Percentiles rank a stretch among this genome's conserved stretches.
Conservation (phyloP, 2,329 filamentous ascomycete genomes). For the Botrytis medusae region DNA sequence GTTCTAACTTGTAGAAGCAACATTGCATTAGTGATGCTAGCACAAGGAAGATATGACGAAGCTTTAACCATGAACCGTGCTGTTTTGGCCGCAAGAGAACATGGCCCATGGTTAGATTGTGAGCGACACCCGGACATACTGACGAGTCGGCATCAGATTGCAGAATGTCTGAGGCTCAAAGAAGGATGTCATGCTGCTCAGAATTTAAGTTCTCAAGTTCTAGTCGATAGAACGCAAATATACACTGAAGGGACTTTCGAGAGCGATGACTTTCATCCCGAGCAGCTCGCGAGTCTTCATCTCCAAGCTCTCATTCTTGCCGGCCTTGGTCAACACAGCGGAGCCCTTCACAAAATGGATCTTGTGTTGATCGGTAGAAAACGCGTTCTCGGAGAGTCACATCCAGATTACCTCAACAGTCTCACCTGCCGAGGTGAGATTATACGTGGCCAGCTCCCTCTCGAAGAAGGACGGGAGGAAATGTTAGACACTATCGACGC, state of each 20-base stretch:
- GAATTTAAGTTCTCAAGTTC: constrained; percentile 28
- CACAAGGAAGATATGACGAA: constrained; percentile 32
- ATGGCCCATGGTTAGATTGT: constrained; percentile 33
- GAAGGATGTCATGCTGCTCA: constrained; percentile 34
- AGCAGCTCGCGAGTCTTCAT: constrained; percentile 34
- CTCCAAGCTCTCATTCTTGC: constrained; percentile 34
- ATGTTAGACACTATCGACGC: constrained; percentile 29
- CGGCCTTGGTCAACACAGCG: constrained; percentile 30
- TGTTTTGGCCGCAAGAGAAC: constrained; percentile 26
- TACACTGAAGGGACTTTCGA: constrained; percentile 31
- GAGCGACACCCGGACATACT: constrained; percentile 35
- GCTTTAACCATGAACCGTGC: constrained; percentile 31
- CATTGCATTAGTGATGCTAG: constrained; percentile 30
- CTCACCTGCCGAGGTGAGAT: constrained; percentile 37
- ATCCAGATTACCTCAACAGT: constrained; percentile 31
- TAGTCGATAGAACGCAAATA: constrained; percentile 30
- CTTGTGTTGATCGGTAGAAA: constrained; percentile 27
- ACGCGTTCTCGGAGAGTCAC: constrained; percentile 28
- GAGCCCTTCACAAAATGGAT: constrained; percentile 32
- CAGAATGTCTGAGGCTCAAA: constrained; percentile 29
- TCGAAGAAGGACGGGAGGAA: constrained; percentile 25
- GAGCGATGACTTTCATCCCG: constrained; percentile 33
- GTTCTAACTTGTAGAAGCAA: constrained; percentile 31
- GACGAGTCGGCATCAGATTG: constrained; percentile 33
- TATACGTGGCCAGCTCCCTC: constrained; percentile 30